phyloP scores from a whole-genome alignment of 306 rosid species.

The Vigna hirtella region DNA sequence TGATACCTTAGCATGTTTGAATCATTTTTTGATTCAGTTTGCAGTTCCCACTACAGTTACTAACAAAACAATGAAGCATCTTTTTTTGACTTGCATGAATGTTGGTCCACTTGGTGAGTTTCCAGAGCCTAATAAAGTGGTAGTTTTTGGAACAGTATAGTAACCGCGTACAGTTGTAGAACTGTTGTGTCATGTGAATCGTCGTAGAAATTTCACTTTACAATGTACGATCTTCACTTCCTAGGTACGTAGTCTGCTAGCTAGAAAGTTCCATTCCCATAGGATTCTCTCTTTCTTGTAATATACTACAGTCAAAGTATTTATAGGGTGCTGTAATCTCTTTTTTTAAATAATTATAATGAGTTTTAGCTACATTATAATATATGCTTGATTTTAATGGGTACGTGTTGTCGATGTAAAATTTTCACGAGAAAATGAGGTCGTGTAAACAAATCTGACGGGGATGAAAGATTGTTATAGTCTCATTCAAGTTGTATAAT shows the following conservation, averaged over 20 bases:
- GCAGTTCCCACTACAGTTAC: constrained; percentile 4
- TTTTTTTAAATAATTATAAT: too few species aligned
- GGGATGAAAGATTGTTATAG: too few species aligned
- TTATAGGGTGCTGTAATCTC: too few species aligned
- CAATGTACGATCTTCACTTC: neutral
- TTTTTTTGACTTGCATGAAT: constrained; percentile 28
- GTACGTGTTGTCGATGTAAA: too few species aligned
- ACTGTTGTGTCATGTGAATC: constrained; percentile 11
- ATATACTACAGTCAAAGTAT: neutral
- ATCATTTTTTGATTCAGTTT: neutral
- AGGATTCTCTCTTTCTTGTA: neutral
- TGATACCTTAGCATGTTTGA: constrained; percentile 21
- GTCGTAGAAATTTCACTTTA: neutral
- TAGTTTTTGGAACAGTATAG: neutral
- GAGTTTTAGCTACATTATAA: too few species aligned
- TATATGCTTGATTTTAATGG: too few species aligned
- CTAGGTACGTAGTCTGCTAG: constrained; percentile 16
- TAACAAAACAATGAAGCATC: neutral
- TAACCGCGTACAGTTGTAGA: constrained; percentile 30
- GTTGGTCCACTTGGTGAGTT: constrained; percentile 47
- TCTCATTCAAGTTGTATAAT: too few species aligned
- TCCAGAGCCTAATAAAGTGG: constrained; percentile 38
- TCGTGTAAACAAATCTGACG: too few species aligned
- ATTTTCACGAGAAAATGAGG: too few species aligned
- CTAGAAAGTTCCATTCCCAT: constrained; percentile 41